Percentiles rank a stretch among this genome's conserved stretches.
Conservation (phyloP, 352 stramenopile genomes). For the Phytopythium boreale region DNA sequence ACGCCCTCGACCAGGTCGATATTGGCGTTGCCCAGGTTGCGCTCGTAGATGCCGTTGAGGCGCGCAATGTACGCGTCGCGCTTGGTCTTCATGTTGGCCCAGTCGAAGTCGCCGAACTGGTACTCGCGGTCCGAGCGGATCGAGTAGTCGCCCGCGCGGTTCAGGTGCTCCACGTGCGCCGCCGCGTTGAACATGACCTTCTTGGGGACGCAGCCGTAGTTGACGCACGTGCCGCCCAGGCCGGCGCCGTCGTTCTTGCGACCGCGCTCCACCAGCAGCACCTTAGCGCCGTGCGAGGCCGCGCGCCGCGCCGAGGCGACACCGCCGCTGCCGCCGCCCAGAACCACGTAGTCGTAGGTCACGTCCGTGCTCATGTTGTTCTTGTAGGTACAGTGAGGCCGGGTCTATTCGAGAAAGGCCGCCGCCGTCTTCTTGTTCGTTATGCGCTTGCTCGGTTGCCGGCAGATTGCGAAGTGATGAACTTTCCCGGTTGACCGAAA, state of each 20-base stretch:
- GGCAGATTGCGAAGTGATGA: neutral
- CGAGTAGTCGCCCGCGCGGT: conserved; percentile 63
- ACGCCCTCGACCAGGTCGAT: conserved; percentile 89
- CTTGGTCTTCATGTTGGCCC: conserved; percentile 88
- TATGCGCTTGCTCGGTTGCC: neutral
- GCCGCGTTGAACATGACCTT: conserved; percentile 97
- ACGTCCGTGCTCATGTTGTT: conserved; percentile 40
- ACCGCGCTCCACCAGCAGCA: conserved; percentile 92
- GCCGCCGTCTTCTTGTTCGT: neutral
- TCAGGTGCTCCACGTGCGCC: conserved; percentile 74
- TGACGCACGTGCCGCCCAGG: conserved; percentile 96
- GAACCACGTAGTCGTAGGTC: conserved; percentile 90
- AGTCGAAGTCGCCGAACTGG: conserved; percentile 85
- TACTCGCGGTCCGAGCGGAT: conserved; percentile 52
- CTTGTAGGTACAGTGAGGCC: neutral
- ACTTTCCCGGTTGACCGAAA: neutral
- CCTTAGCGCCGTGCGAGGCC: conserved; percentile 93
- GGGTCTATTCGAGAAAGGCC: neutral
- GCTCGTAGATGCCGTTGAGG: conserved; percentile 97
- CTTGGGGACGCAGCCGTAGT: conserved; percentile 98
- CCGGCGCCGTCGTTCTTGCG: conserved; percentile 56
- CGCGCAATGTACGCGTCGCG: conserved; percentile 93
- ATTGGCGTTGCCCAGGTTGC: conserved; percentile 89
- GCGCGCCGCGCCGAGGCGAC: conserved; percentile 91
- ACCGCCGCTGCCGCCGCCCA: conserved; percentile 90